These are phyloP conservation scores for Backusella tarrabulga DNA, from an alignment of 192 early-diverging fungal species.

Conservation along the genomic window DNA sequence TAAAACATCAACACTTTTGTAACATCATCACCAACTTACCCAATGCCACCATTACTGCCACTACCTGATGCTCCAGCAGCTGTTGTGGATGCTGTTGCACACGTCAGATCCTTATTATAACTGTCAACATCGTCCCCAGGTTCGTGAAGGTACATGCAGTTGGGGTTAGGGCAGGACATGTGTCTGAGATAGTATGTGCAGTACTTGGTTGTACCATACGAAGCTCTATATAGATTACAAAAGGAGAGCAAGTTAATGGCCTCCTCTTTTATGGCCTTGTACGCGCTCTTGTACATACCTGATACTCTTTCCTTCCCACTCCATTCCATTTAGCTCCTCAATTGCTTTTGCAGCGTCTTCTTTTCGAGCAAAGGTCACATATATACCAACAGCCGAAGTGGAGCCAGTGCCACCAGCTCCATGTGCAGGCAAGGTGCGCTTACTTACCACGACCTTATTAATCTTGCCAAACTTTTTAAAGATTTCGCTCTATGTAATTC, in stretches of 20 bases:
- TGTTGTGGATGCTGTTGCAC: background rate
- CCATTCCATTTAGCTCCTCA: slow-evolving; percentile 91
- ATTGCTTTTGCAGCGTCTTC: slow-evolving; percentile 93
- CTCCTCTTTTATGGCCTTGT: background rate
- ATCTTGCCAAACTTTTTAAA: slow-evolving; percentile 99
- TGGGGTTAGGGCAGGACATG: slow-evolving; percentile 88
- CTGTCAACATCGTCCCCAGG: slow-evolving; percentile 91
- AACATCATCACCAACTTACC: background rate
- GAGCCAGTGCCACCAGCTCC: slow-evolving; percentile 19
- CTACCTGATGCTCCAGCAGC: background rate
- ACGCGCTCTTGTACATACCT: slow-evolving; percentile 43
- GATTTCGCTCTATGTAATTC: slow-evolving; percentile 65
- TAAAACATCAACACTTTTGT: background rate
- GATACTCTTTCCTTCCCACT: slow-evolving; percentile 81
- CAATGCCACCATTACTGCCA: slow-evolving; percentile 6
- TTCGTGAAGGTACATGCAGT: slow-evolving; percentile 96
- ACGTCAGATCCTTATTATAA: slow-evolving; percentile 76
- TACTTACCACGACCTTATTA: slow-evolving; percentile 88
- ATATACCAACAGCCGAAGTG: slow-evolving; percentile 71
- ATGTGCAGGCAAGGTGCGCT: slow-evolving; percentile 52
- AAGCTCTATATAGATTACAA: slow-evolving; percentile 59
- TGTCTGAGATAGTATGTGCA: slow-evolving; percentile 94
- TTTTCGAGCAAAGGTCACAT: slow-evolving; percentile 88
- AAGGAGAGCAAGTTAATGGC: background rate
- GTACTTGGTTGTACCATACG: slow-evolving; percentile 98